Percentiles rank a stretch among this genome's conserved stretches.
These are phyloP conservation scores for Monosporascus cannonballus DNA, from an alignment of 2,329 filamentous ascomycete species.

Conservation along the genomic window DNA sequence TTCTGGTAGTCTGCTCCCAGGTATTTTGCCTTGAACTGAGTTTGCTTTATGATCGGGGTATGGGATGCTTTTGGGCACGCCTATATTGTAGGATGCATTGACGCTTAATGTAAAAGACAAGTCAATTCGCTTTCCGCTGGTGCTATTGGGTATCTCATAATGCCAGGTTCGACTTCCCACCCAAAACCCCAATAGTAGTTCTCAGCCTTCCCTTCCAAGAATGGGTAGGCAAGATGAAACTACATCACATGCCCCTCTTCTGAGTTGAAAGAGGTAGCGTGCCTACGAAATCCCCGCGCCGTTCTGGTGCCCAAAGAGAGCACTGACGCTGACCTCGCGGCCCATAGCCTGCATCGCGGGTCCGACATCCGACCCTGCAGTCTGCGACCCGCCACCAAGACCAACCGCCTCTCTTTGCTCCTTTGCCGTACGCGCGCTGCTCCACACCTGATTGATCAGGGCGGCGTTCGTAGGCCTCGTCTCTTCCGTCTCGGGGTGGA, in stretches of 20 bases:
- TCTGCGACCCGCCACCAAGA: conserved; percentile 1
- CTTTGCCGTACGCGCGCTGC: conserved; percentile 14
- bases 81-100: background rate
- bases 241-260: background rate
- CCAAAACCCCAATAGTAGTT: background rate
- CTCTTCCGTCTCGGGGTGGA: conserved; percentile 19
- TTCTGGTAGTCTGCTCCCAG: background rate
- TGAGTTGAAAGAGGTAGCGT: background rate
- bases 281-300: conserved; percentile 5
- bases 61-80: background rate
- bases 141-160: background rate
- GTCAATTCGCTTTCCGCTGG: background rate
- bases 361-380: conserved; percentile 2
- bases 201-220: no score
- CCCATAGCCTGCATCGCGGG: conserved; percentile 18
- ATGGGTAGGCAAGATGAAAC: background rate
- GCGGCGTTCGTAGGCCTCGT: conserved; percentile 17
- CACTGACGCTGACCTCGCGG: conserved; percentile 36
- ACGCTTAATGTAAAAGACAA: background rate
- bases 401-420: conserved; percentile 7
- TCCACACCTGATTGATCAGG: conserved; percentile 23
- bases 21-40: background rate
- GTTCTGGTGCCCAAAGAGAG: conserved; percentile 35
- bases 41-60: background rate
- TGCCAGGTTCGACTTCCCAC: background rate